phyloP scores from a whole-genome alignment of 108 stramenopile species.

The Cyclotella cryptica region DNA sequence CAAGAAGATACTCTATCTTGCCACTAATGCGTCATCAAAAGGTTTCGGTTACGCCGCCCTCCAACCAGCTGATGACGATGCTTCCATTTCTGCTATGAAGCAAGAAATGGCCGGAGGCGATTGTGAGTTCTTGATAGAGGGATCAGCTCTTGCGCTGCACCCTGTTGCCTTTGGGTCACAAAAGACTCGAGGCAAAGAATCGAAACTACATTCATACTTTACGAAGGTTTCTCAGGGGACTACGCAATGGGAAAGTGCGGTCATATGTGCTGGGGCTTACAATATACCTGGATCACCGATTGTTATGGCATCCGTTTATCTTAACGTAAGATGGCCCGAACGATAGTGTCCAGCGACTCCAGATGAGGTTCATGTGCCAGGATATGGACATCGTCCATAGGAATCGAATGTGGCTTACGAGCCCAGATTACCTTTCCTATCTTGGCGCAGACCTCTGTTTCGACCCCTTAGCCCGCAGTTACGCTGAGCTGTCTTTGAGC shows the following conservation, averaged over 20 bases:
- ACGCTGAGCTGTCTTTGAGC: neutral
- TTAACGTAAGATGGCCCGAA: constrained; percentile 10
- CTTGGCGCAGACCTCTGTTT: constrained; percentile 2
- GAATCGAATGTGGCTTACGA: neutral
- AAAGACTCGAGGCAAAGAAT: constrained; percentile 7
- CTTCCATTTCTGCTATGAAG: neutral
- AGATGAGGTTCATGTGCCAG: constrained; percentile 13
- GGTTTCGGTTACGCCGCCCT: neutral
- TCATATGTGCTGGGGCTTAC: neutral
- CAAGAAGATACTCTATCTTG: neutral
- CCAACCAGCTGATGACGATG: constrained; percentile 3
- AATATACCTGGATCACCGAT: constrained; percentile 1
- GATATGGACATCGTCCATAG: constrained; percentile 14
- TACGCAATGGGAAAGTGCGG: constrained; percentile 13
- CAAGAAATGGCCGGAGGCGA: constrained; percentile 2
- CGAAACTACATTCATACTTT: constrained; percentile 19
- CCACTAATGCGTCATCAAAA: neutral
- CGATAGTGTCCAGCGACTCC: neutral
- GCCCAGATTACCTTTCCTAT: constrained; percentile 2
- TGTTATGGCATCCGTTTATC: too few species aligned
- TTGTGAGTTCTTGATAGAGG: constrained; percentile 4
- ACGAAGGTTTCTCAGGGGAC: constrained; percentile 13
- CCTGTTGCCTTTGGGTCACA: constrained; percentile 26
- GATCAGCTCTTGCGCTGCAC: neutral
- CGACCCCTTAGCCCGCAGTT: constrained; percentile 3